phyloP scores from a whole-genome alignment of 1,284 basidiomycete species.

The Coniferiporia sulphurascens region DNA sequence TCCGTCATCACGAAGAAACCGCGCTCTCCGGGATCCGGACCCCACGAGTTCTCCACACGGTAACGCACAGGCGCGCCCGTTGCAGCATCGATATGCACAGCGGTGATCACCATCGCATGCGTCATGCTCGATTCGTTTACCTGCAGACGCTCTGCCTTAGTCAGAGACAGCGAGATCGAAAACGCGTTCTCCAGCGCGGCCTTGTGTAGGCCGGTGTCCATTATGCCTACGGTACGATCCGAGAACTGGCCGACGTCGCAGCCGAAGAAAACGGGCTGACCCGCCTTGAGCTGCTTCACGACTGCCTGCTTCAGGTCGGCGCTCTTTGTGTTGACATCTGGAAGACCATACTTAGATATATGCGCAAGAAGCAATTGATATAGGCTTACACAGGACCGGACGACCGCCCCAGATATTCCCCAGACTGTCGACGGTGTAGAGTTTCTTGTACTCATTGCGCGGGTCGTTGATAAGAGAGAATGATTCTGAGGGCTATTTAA shows the following conservation, averaged over 20 bases:
- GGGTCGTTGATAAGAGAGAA: slow-evolving; percentile 97
- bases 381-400: slow-evolving; percentile 72
- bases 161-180: slow-evolving; percentile 51
- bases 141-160: slow-evolving; percentile 82
- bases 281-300: slow-evolving; percentile 83
- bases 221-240: slow-evolving; percentile 66
- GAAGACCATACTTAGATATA: too few relatives aligned
- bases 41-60: slow-evolving; percentile 97
- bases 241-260: slow-evolving; percentile 86
- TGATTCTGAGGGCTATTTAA: slow-evolving; percentile 50
- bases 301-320: slow-evolving; percentile 78
- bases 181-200: slow-evolving; percentile 53
- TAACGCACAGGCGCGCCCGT: slow-evolving; percentile 77
- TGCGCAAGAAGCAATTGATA: too few relatives aligned
- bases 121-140: slow-evolving; percentile 86
- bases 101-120: slow-evolving; percentile 92
- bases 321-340: slow-evolving; percentile 88
- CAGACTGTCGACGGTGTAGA: slow-evolving; percentile 92
- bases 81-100: slow-evolving; percentile 76
- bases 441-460: slow-evolving; percentile 73
- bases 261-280: slow-evolving; percentile 91
- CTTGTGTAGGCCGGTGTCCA: slow-evolving; percentile 83
- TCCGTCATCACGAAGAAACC: slow-evolving; percentile 93
- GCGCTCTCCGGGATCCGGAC: slow-evolving; percentile 72
- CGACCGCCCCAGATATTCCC: slow-evolving; percentile 89